Base-by-base conservation (phyloP, 2,329 filamentous ascomycete genomes). In the Cladosporium sp. region DNA sequence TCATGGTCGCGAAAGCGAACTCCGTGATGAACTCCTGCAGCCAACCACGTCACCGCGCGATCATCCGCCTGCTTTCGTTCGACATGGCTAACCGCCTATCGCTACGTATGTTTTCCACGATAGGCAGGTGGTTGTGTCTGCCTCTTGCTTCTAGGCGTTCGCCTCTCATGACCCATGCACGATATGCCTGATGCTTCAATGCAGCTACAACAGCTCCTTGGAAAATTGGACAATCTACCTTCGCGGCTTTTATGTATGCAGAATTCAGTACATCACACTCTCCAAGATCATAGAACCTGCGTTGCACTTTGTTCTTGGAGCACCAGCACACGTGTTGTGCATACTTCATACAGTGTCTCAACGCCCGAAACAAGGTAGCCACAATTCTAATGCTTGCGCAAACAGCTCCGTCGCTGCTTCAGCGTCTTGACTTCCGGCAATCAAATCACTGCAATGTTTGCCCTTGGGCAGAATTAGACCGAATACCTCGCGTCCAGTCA, bases 281-380 rank as follows among this genome's bases (percentile, higher is more conserved):
- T 18, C 16, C 16, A 37, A 37, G 35, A 37, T 37, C 10, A 11
- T 33, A 33, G 31, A 33, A 11, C 10, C 31, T 11, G 31, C 3
- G 31, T 3, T 33, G 35, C 12, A 16, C 35, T 37, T 37, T 16
- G 35, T 37, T 37, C 12, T 5, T 37, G 5, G 35, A 5, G 16
- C 35, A 37, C 12, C 35, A 14, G 35, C 35, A 16, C 35, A 37
- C 35, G 12, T 4, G 16, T 16, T 16, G 35, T 21, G n/a, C 8
- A 12, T 46, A 12, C 40, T 3, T 46, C 2, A 55, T n/a, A 5
- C 28, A 21, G 10, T 14, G 1, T 12, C 16, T 33, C 8, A 11
- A 11, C 14, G 29, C 6, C 10, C 16, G 28, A 70, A 72, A 64
- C 69, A 72, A 31, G 70, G 70, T 53, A 72, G 60, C 70, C 70